Evolutionary conservation across 1,284 basidiomycete species (phyloP).

Genomic region (Schizophyllum amplum): DNA sequence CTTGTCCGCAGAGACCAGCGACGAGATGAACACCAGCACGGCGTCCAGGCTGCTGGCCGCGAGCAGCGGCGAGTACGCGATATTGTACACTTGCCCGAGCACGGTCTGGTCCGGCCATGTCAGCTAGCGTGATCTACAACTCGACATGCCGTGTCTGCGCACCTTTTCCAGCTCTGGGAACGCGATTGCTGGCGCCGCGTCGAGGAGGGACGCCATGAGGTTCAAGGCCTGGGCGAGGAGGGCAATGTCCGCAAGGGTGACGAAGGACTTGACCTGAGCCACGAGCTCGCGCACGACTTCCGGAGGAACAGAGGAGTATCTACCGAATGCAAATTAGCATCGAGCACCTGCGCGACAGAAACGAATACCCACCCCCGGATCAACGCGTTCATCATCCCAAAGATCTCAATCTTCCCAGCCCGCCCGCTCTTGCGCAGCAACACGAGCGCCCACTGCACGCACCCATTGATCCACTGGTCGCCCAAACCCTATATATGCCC

Average conservation of each 20-base stretch:
- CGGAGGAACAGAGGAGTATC: constrained; percentile 60
- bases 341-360: background rate
- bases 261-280: constrained; percentile 65
- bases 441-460: constrained; percentile 70
- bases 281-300: constrained; percentile 59
- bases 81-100: constrained; percentile 59
- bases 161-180: constrained; percentile 65
- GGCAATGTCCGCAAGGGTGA: constrained; percentile 67
- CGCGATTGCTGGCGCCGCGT: constrained; percentile 53
- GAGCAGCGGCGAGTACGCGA: constrained; percentile 73
- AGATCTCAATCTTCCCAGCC: constrained; percentile 72
- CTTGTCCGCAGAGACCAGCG: constrained; percentile 75
- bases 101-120: too few relatives aligned
- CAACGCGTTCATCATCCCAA: constrained; percentile 71
- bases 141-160: too few relatives aligned
- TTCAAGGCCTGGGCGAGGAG: constrained; percentile 71
- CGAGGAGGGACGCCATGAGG: constrained; percentile 64
- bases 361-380: constrained; percentile 45
- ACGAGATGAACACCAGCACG: constrained; percentile 72
- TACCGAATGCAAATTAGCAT: constrained; percentile 21
- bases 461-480: constrained; percentile 76
- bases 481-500: constrained; percentile 25
- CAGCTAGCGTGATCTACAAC: too few relatives aligned
- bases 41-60: constrained; percentile 73
- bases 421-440: constrained; percentile 79